Evolutionary conservation across 805 yeast species (phyloP).

Genomic region (Candida awuae): DNA sequence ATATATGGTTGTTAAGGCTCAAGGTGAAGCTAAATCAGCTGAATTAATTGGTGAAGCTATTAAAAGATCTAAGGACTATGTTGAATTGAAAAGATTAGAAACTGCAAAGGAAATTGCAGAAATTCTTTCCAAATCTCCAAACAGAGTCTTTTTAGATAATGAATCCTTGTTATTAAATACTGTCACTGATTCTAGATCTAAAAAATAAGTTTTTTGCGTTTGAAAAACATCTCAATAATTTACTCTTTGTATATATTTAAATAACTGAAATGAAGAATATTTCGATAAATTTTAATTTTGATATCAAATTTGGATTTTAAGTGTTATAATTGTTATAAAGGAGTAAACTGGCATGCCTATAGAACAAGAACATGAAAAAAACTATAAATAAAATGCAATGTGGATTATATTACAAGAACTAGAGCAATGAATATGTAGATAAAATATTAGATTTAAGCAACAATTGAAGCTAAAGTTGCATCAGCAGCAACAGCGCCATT

Average conservation of each 20-base stretch:
- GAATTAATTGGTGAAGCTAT: conserved; percentile 98
- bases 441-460: conserved; percentile 20
- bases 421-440: not conserved
- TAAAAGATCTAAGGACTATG: conserved; percentile 91
- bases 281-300: too few species aligned
- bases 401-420: not conserved
- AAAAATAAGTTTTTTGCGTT: conserved; percentile 16
- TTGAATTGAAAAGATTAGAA: conserved; percentile 92
- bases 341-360: too few species aligned
- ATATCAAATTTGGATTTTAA: not conserved
- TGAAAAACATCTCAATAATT: not conserved
- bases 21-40: conserved; percentile 98
- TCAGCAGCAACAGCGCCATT: conserved; percentile 54
- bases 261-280: too few species aligned
- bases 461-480: conserved; percentile 38
- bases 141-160: conserved; percentile 83
- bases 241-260: not conserved
- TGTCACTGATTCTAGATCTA: conserved; percentile 63
- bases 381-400: not conserved
- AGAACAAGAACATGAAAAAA: not conserved
- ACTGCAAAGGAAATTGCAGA: conserved; percentile 94
- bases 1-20: conserved; percentile 91
- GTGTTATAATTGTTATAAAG: not conserved
- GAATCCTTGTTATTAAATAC: conserved; percentile 89
- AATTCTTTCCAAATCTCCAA: conserved; percentile 80